Conservation (phyloP, 768 basidiomycete species). For the Termitomyces sp. region DNA sequence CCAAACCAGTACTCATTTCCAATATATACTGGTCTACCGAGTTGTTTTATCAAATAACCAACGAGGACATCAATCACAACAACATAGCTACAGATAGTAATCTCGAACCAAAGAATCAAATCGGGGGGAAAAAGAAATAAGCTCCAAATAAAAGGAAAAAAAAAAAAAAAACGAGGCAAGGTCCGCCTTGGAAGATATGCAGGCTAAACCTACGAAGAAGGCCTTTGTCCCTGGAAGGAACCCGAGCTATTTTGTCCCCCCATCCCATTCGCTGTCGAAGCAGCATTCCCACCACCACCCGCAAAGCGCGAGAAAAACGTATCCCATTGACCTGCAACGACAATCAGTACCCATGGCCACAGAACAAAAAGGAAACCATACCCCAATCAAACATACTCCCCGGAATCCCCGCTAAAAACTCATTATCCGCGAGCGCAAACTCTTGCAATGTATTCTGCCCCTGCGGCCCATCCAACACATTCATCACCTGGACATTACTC, state of each 20-base stretch:
- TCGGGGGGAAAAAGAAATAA: neutral
- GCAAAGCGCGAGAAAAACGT: slow-evolving; percentile 69
- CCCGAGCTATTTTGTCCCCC: slow-evolving; percentile 13
- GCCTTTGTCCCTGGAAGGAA: slow-evolving; percentile 15
- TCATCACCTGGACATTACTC: slow-evolving; percentile 72
- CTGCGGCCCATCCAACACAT: slow-evolving; percentile 60
- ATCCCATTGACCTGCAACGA: slow-evolving; percentile 69
- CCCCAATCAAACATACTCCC: slow-evolving; percentile 88
- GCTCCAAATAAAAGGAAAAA: neutral
- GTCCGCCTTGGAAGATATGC: neutral
- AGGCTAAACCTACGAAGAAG: slow-evolving; percentile 1
- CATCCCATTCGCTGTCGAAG: slow-evolving; percentile 18
- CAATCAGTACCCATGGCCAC: too few relatives aligned
- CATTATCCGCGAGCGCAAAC: slow-evolving; percentile 60
- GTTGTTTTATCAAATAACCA: neutral
- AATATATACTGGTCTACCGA: neutral
- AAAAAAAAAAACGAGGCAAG: too few relatives aligned
- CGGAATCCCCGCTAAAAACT: slow-evolving; percentile 74
- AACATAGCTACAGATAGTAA: neutral
- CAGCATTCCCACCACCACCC: slow-evolving; percentile 5
- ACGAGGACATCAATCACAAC: neutral
- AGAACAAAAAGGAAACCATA: slow-evolving; percentile 29
- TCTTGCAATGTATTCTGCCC: slow-evolving; percentile 53
- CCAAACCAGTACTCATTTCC: neutral
- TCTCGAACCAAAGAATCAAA: neutral